Conservation (phyloP, 1,284 basidiomycete genomes). For the Entoloma clypeatum region DNA sequence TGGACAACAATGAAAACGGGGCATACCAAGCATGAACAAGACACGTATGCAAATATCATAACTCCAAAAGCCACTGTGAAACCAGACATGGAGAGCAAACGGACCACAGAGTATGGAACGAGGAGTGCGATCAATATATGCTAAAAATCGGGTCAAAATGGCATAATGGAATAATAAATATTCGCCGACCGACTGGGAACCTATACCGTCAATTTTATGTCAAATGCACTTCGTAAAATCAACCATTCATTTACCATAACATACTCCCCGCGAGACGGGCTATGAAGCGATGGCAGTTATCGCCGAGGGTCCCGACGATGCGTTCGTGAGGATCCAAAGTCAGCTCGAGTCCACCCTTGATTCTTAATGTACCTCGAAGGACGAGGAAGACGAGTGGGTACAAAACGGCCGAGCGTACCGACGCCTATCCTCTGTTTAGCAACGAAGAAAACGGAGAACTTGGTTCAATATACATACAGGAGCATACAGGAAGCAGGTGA, state of each 20-base stretch:
- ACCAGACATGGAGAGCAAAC: conserved; percentile 47
- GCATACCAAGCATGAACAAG: conserved; percentile 53
- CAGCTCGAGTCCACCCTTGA: conserved; percentile 44
- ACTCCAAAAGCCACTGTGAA: conserved; percentile 41
- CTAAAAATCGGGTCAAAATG: conserved; percentile 8
- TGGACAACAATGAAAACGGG: conserved; percentile 2
- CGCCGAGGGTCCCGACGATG: conserved; percentile 31
- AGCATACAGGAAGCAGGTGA: conserved; percentile 56
- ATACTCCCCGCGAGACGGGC: conserved; percentile 56
- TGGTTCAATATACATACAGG: conserved; percentile 2
- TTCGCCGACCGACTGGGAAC: conserved; percentile 55
- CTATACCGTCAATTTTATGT: conserved; percentile 29
- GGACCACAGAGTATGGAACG: conserved; percentile 54
- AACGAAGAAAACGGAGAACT: too few species aligned
- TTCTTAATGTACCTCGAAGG: conserved; percentile 20
- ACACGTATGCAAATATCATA: conserved; percentile 49
- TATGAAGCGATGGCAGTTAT: conserved; percentile 58
- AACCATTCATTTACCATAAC: conserved; percentile 51
- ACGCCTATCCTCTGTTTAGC: too few species aligned
- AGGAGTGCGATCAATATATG: conserved; percentile 58
- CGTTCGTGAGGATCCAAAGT: conserved; percentile 44
- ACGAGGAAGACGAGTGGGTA: conserved; percentile 34
- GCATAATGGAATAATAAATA: conserved; percentile 1
- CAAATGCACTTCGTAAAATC: conserved; percentile 3
- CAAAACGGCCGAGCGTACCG: conserved; percentile 48